Base-by-base conservation (phyloP, 2,329 filamentous ascomycete species). In the Sarocladiaceae sp. region DNA sequence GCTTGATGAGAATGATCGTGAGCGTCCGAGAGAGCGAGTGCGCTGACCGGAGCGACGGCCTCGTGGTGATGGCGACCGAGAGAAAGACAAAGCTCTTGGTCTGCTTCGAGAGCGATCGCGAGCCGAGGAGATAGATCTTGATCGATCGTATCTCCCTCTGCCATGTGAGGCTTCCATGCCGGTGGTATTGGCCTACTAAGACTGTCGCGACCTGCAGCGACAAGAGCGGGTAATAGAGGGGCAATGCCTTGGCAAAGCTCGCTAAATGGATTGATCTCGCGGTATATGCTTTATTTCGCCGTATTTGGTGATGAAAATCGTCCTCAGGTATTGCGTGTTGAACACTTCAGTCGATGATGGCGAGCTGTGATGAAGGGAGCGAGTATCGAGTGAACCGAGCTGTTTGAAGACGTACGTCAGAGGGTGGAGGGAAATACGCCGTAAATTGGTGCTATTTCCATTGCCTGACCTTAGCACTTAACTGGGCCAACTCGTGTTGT, bases 401-500 rank as follows among this genome's bases (percentile, higher is more conserved):
- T 17, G 37, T 4, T 7, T 40, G 15, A 44, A 26, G 40, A 44
- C 40, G 40, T 44, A 44, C 40, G 40, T 44, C 40, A 44, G 40
- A 22, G 17, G 5, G 12, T 15, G 23, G 40, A 26, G 40, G 23
- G n/a, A n/a, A n/a, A n/a, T n/a, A n/a, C n/a, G n/a, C n/a, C n/a
- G n/a, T n/a, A n/a, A n/a, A n/a, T n/a, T n/a, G n/a, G n/a, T n/a
- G n/a, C n/a, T n/a, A n/a, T n/a, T n/a, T n/a, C n/a, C n/a, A n/a
- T n/a, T n/a, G n/a, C n/a, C n/a, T n/a, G n/a, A n/a, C n/a, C n/a
- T n/a, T n/a, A n/a, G n/a, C n/a, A n/a, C n/a, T n/a, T n/a, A n/a
- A n/a, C n/a, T n/a, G n/a, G n/a, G n/a, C n/a, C n/a, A n/a, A n/a
- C n/a, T n/a, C n/a, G n/a, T n/a, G n/a, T n/a, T n/a, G 15, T 44